phyloP scores from a whole-genome alignment of 352 stramenopile species.

The Sclerospora graminicola region DNA sequence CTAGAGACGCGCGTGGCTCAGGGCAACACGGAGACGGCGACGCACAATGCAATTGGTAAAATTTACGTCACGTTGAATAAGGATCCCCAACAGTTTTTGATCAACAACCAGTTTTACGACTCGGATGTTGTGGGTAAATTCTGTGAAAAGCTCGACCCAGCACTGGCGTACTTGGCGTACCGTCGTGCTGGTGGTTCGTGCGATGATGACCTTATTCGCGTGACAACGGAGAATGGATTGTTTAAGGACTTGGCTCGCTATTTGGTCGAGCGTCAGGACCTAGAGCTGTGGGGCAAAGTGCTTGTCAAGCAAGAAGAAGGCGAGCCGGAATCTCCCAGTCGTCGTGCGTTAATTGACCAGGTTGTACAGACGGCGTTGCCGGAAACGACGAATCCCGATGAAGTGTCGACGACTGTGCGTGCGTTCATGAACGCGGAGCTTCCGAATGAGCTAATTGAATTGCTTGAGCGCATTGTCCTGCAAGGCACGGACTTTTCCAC shows the following conservation, averaged over 20 bases:
- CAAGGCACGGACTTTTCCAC: constrained; percentile 99
- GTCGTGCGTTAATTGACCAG: constrained; percentile 96
- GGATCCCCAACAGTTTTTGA: constrained; percentile 98
- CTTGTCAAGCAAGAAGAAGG: constrained; percentile 88
- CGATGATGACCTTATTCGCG: constrained; percentile 98
- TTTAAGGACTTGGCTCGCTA: constrained; percentile 99
- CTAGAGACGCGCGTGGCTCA: constrained; percentile 98
- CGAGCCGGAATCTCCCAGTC: constrained; percentile 84
- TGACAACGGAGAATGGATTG: constrained; percentile 98
- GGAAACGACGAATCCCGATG: constrained; percentile 97
- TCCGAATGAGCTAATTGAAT: constrained; percentile 97
- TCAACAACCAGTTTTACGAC: constrained; percentile 99
- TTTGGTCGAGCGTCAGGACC: constrained; percentile 97
- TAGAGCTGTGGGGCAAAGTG: constrained; percentile 98
- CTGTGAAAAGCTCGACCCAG: constrained; percentile 99
- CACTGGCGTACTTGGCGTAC: constrained; percentile 99
- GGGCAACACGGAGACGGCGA: constrained; percentile 97
- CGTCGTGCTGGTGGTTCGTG: constrained; percentile 96
- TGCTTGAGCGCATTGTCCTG: constrained; percentile 99
- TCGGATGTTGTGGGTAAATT: constrained; percentile 98
- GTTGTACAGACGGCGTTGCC: constrained; percentile 99
- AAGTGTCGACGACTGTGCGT: constrained; percentile 99
- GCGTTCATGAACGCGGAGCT: constrained; percentile 99
- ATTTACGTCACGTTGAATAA: constrained; percentile 99
- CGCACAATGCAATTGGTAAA: constrained; percentile 99